Base-by-base conservation (phyloP, 768 basidiomycete genomes). In the Rhodocollybia butyracea region DNA sequence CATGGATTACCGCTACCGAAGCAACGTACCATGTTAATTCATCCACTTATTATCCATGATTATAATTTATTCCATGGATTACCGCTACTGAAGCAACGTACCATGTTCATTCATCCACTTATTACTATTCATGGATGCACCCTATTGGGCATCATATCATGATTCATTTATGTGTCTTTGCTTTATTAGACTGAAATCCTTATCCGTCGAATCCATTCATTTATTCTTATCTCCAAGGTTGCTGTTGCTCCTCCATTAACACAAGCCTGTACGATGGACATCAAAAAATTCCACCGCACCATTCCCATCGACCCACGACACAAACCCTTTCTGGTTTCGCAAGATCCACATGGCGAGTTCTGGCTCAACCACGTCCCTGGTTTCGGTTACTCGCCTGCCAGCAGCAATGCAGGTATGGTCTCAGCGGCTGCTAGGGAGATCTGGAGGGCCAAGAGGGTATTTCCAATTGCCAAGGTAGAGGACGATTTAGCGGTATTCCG, bases 401-500 rank as follows among this genome's bases (percentile, higher is more conserved):
- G 59, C 30, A 59, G 63, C 1, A 56, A 56, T 34, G 55, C 55
- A 2, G 58, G 58, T 3, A 50, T 52, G 43, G 38, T 50, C 15
- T 59, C 52, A 1, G 57, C 62, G 27, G 58, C 61, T 4, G 39
- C 46, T 13, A 54, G 46, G 1, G 59, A 61, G 36, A 58, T 64
- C 51, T 54, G 56, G 50, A 22, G 40, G 2, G 21, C 8, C 24
- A 13, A 43, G 8, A 12, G 26, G 6, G 21, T 63, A 11, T 8
- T 41, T 27, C 39, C 42, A 34, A 29, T 54, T 15, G 29, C 59
- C 27, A 69, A 70, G 36, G 69, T 66, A 65, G 71, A 69, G 1
- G 71, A 76, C 57, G 68, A 76, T 38, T 59, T 70, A 42, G 41
- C 60, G 8, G 26, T 64, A 2, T 61, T 71, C 29, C 57, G 43